phyloP scores from a whole-genome alignment of 495 filamentous ascomycete genomes.

The Aspergillus sclerotiicarbonarius region DNA sequence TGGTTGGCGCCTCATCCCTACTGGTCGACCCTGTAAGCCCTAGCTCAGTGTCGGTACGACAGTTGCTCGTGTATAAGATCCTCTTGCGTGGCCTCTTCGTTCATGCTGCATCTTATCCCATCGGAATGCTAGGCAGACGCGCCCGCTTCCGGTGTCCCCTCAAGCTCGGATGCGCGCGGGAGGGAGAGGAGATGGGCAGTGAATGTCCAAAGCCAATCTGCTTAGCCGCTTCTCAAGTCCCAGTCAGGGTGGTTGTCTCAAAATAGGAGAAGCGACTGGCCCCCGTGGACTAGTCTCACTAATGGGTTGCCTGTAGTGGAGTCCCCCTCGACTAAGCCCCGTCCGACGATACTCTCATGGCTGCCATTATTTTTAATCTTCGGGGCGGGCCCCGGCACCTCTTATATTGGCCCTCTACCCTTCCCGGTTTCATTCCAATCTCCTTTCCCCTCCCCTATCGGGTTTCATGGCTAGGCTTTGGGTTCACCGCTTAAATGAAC shows the following conservation, averaged over 20 bases:
- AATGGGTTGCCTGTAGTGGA: neutral
- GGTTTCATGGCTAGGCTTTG: neutral
- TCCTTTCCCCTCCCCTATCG: neutral
- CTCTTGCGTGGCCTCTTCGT: neutral
- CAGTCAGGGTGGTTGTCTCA: neutral
- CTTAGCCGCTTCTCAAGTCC: too few species aligned
- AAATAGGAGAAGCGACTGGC: neutral
- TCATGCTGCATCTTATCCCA: too few species aligned
- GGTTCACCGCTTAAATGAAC: neutral
- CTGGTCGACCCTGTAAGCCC: neutral
- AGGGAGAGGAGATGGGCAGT: too few species aligned
- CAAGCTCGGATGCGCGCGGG: too few species aligned
- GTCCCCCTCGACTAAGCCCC: too few species aligned
- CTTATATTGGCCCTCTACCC: neutral
- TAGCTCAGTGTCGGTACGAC: neutral
- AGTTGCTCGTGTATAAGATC: neutral
- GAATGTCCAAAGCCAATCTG: too few species aligned
- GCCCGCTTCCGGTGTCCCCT: too few species aligned
- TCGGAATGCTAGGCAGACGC: too few species aligned
- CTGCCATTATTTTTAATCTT: neutral
- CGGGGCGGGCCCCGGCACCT: neutral
- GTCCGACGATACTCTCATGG: neutral
- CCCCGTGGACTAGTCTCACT: neutral
- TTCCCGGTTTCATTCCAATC: neutral
- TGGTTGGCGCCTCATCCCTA: neutral